Evolutionary conservation across 495 filamentous ascomycete genomes (phyloP).

Genomic region (Cercophora samala): DNA sequence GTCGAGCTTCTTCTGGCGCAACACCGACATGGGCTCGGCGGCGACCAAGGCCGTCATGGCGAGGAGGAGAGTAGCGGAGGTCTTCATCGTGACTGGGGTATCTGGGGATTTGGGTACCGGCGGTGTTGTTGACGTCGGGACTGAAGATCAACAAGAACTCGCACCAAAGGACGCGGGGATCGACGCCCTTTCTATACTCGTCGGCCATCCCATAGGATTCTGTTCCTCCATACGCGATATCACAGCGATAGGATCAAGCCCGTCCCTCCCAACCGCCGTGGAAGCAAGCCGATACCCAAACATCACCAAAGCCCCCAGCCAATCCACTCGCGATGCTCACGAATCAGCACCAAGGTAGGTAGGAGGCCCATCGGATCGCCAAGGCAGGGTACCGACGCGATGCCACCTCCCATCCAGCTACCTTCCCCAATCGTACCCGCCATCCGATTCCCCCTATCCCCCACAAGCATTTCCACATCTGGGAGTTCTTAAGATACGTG

Average conservation of each 20-base stretch:
- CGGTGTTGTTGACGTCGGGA: neutral
- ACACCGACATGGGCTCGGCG: conserved; percentile 13
- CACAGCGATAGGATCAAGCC: too few species aligned
- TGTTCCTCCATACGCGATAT: too few species aligned
- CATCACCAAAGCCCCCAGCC: neutral
- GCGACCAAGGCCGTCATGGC: conserved; percentile 19
- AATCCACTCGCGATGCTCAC: neutral
- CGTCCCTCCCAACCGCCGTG: too few species aligned
- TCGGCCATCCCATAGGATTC: too few species aligned
- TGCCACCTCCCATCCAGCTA: neutral
- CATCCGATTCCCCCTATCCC: neutral
- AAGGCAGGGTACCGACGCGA: neutral
- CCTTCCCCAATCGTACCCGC: neutral
- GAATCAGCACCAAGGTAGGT: neutral
- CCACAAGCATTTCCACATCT: neutral
- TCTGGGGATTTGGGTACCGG: too few species aligned
- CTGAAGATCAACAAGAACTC: neutral
- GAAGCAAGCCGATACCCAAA: too few species aligned
- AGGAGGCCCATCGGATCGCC: neutral
- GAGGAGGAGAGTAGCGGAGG: conserved; percentile 19
- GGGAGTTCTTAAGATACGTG: neutral
- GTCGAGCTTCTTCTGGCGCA: conserved; percentile 15
- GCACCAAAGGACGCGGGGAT: neutral
- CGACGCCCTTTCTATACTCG: too few species aligned
- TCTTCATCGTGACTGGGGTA: conserved; percentile 4